These are phyloP conservation scores for Sclerotinia glacialis DNA, from an alignment of 2,329 filamentous ascomycete genomes.

Conservation along the genomic window DNA sequence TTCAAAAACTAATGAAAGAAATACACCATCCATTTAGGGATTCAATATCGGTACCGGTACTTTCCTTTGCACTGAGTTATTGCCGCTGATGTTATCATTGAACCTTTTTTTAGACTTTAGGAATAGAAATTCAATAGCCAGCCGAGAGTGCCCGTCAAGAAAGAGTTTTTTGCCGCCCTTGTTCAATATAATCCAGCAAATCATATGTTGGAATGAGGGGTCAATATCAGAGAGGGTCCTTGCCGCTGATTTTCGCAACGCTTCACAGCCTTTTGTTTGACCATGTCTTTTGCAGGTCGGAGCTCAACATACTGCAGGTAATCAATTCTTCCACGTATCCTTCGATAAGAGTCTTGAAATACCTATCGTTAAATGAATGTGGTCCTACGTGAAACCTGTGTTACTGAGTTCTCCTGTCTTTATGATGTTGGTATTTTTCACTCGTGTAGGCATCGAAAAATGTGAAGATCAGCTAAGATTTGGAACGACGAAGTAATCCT, in stretches of 20 bases:
- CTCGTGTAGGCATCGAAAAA: too few relatives aligned
- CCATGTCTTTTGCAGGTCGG: not conserved
- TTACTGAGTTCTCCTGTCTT: not conserved
- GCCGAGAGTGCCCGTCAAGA: not conserved
- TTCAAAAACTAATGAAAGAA: not conserved
- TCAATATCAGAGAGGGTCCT: not conserved
- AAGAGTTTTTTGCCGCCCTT: not conserved
- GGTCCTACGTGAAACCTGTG: not conserved
- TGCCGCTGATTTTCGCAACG: not conserved
- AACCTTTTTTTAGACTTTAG: not conserved
- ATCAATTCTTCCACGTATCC: not conserved
- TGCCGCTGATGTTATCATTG: constrained; percentile 8
- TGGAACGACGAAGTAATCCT: not conserved
- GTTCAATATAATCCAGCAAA: not conserved
- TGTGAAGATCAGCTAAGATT: too few relatives aligned
- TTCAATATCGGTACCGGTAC: too few relatives aligned
- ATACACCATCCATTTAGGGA: not conserved
- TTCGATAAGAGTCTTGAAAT: not conserved
- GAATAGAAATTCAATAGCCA: not conserved
- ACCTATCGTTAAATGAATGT: not conserved
- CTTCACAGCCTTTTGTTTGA: not conserved
- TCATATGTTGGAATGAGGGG: not conserved
- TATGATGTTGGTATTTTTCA: not conserved
- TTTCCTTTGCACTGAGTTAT: not conserved
- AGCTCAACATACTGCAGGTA: not conserved